These are phyloP conservation scores for Beta corolliflora DNA, from an alignment of 179 eudicot species.

Conservation along the genomic window DNA sequence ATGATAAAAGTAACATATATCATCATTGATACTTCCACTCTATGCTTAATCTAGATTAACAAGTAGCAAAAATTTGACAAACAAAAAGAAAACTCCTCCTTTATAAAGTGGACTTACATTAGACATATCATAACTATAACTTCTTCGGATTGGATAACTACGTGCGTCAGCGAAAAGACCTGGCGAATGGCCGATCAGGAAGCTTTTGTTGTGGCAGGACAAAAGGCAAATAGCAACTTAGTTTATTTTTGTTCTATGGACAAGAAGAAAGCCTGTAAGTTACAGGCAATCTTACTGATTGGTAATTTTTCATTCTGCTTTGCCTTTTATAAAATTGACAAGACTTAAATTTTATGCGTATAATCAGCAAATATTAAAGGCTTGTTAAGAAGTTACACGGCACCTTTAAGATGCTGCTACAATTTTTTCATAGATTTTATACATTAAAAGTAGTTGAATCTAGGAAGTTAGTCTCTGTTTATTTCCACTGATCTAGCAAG, in stretches of 20 bases:
- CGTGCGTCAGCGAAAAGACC: slow-evolving; percentile 17
- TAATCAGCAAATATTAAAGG: not conserved
- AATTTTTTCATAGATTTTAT: not conserved
- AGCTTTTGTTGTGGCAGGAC: slow-evolving; percentile 1
- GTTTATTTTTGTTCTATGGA: slow-evolving; percentile 10
- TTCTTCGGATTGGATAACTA: slow-evolving; percentile 20
- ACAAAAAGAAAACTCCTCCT: not conserved
- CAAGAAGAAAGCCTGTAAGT: not conserved
- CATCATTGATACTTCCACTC: slow-evolving; percentile 6
- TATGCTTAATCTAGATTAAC: slow-evolving; percentile 13
- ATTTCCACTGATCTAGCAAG: not conserved
- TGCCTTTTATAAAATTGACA: not conserved
- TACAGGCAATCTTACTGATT: slow-evolving; percentile 14
- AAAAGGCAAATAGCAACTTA: not conserved
- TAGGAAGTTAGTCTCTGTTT: not conserved
- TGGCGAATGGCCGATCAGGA: slow-evolving; percentile 12
- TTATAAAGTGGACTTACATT: slow-evolving; percentile 26
- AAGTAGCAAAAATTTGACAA: not conserved
- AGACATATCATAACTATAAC: slow-evolving; percentile 27
- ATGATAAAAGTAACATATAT: not conserved
- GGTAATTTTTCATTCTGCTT: not conserved
- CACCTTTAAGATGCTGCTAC: not conserved
- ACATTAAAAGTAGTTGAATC: not conserved
- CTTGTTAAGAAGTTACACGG: not conserved
- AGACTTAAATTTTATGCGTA: not conserved